These are phyloP conservation scores for Fusarium brevicatenulatum DNA, from an alignment of 2,329 filamentous ascomycete species.

Conservation along the genomic window DNA sequence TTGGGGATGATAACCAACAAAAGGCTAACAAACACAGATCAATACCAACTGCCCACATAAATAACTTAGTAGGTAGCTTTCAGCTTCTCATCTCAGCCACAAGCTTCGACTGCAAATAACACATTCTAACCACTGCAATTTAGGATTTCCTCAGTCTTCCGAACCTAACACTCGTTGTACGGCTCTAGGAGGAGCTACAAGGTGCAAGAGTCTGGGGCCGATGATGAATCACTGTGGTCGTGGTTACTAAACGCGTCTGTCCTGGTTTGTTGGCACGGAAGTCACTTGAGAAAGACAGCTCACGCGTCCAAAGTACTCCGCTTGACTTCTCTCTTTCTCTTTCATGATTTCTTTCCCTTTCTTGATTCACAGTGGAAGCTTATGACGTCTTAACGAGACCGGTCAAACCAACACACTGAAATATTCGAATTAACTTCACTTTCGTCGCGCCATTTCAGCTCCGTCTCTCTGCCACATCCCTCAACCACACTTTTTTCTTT, in stretches of 20 bases:
- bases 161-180: not conserved
- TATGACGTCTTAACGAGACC: too few relatives aligned
- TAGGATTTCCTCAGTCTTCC: not conserved
- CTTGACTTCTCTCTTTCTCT: not conserved
- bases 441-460: not conserved
- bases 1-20: not conserved
- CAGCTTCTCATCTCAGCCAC: not conserved
- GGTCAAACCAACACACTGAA: too few relatives aligned
- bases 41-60: not conserved
- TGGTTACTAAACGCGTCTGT: not conserved
- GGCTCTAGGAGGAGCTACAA: not conserved
- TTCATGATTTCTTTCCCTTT: not conserved
- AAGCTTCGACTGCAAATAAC: not conserved
- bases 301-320: not conserved
- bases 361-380: not conserved
- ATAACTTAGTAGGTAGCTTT: not conserved
- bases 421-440: too few relatives aligned
- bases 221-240: not conserved
- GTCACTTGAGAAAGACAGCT: not conserved
- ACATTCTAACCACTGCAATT: not conserved
- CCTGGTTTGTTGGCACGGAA: not conserved
- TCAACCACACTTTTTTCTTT: not conserved
- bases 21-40: not conserved
- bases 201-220: not conserved
- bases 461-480: not conserved